phyloP scores from a whole-genome alignment of 768 basidiomycete genomes.

The Paxillus ammoniavirescens region DNA sequence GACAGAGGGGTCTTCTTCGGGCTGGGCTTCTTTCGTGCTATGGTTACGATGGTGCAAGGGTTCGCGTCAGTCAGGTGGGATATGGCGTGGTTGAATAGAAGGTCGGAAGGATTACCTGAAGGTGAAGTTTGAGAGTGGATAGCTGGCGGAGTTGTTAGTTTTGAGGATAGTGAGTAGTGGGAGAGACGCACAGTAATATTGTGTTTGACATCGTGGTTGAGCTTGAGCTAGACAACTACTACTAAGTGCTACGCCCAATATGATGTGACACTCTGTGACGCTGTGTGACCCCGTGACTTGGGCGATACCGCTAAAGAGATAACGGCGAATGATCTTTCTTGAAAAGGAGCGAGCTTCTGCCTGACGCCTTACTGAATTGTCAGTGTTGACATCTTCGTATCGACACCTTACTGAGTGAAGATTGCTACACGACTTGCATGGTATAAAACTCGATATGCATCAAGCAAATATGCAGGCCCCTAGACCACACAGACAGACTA shows the following conservation, averaged over 20 bases:
- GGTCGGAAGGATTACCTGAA: conserved; percentile 58
- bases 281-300: conserved; percentile 14
- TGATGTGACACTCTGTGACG: background rate
- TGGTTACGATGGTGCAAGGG: background rate
- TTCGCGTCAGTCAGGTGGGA: conserved; percentile 7
- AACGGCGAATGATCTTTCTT: background rate
- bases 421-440: background rate
- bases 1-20: conserved; percentile 96
- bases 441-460: background rate
- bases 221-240: conserved; percentile 6
- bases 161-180: background rate
- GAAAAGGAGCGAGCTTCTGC: background rate
- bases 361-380: too few species aligned
- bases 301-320: background rate
- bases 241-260: too few species aligned
- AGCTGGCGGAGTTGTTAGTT: conserved; percentile 40
- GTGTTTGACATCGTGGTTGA: conserved; percentile 48
- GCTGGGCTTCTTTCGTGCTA: conserved; percentile 95
- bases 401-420: background rate
- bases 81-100: conserved; percentile 1
- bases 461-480: background rate
- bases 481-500: background rate
- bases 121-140: conserved; percentile 87
- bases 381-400: background rate
- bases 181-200: conserved; percentile 42